Evolutionary conservation across 129 eudicot species (phyloP), one percentile per base, ranked within the genome.

Genomic region (Logfia minima): DNA sequence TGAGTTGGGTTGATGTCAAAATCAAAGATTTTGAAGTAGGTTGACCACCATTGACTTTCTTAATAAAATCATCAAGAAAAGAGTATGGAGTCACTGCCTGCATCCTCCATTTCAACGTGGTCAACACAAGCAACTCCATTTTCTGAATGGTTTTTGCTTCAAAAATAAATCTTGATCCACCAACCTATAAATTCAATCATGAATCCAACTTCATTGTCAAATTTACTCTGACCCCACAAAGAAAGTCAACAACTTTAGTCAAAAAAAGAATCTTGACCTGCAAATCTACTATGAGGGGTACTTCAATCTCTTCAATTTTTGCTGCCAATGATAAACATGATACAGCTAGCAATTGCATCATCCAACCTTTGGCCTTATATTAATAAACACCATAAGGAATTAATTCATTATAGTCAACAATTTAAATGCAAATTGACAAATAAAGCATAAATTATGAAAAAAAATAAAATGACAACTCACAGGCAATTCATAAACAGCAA

Each of bases 31-130:
- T 82, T 71, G 86, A 72, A 75, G 75, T 22, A 43, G 81, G 83
- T 64, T 82, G 82, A 85, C 87, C 89, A 73, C 68, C 76, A 70
- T 77, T 87, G 70, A 87, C 68, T 79, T 88, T 88, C 23, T 22
- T 19, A 55, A 90, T 82, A 78, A 87, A 90, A 83, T 75, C 68
- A 75, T 87, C 85, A 61, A 90, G 73, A 81, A 85, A 90, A 3
- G 96, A 90, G 68, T 86, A 87, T 70, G 92, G 92, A 52, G 96
- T 86, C 37, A 87, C 80, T 52, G 92, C 72, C n/a, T 90, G 89
- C 87, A 88, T 86, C 83, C 96, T 86, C 96, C 92, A 90, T 66
- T 88, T 90, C 87, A 90, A 80, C 26, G 96, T 87, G 53, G 80
- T 82, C 86, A 86, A 56, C 72, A 90, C 96, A 80, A 90, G 87